Evolutionary conservation across 2,329 filamentous ascomycete species (phyloP).

Genomic region (Orbilia quercus): DNA sequence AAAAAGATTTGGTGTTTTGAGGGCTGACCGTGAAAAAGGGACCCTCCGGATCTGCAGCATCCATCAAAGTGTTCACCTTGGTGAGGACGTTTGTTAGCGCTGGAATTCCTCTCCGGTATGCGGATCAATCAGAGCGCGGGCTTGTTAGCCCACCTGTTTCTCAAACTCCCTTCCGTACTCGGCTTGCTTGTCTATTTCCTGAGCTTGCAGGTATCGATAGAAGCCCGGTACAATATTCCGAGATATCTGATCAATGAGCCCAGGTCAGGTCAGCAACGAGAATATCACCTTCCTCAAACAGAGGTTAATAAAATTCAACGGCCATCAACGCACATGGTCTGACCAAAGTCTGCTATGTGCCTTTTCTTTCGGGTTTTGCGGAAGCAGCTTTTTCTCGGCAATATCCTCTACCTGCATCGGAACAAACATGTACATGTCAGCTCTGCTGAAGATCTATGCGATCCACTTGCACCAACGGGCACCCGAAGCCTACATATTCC

Average conservation of each 20-base stretch:
- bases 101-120: constrained; percentile 33
- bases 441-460: background rate
- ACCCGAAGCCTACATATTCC: constrained; percentile 75
- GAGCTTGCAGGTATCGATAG: constrained; percentile 76
- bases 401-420: constrained; percentile 76
- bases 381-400: constrained; percentile 72
- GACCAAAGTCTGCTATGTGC: constrained; percentile 83
- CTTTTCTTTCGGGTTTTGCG: constrained; percentile 73
- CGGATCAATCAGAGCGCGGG: constrained; percentile 31
- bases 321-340: constrained; percentile 71
- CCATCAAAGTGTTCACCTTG: constrained; percentile 62
- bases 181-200: constrained; percentile 71
- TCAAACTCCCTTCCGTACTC: constrained; percentile 73
- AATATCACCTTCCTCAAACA: background rate
- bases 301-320: background rate
- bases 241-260: constrained; percentile 71
- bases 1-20: constrained; percentile 21
- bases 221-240: constrained; percentile 79
- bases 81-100: constrained; percentile 38
- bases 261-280: background rate
- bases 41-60: constrained; percentile 61
- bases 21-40: constrained; percentile 59
- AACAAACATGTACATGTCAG: too few relatives aligned
- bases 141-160: constrained; percentile 70
- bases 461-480: constrained; percentile 4